Evolutionary conservation across 805 yeast species (phyloP), one percentile per base, ranked within the genome.

Genomic region (Zygosaccharomyces rouxii): DNA sequence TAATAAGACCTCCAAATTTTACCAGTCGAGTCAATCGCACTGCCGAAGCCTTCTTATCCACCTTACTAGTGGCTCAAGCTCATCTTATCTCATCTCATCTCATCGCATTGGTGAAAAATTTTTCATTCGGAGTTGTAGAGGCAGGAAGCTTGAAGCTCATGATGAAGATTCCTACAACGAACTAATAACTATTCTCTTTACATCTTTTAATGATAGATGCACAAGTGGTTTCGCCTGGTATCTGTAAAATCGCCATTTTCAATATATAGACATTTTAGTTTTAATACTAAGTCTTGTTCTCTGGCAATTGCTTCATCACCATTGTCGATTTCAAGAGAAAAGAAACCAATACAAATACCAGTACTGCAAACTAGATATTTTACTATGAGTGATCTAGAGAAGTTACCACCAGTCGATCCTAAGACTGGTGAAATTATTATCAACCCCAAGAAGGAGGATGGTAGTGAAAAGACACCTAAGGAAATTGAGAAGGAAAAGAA

Each of bases 401-500:
- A 56, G 35, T 53, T 66, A 42, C 71, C 71, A 41, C 65, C 64
- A 45, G 68, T 67, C 7, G 70, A 67, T 48, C 67, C 70, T 43
- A 58, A 47, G 33, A 67, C 70, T 43, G 71, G 71, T 40, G 70
- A 66, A 52, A 53, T 65, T 38, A 66, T 66, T 49, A 66, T 67
- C 55, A 67, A 67, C 45, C 69, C 70, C 25, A 56, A 66, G 49
- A 66, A 67, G 52, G 72, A 62, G 52, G 72, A 66, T 53, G 71
- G 70, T 55, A 76, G 74, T 59, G 80, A 74, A 35, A 86, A 85
- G 71, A 81, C 89, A 37, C 84, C 84, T 53, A 86, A 86, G 66
- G 88, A 86, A 71, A 74, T 87, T 46, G 95, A 88, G 68, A 88
- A 86, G 63, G 96, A 88, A 73, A 77, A 84, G 64, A 83, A 88